Conservation (phyloP, 768 basidiomycete species). For the Peribolospora kevripleyi region DNA sequence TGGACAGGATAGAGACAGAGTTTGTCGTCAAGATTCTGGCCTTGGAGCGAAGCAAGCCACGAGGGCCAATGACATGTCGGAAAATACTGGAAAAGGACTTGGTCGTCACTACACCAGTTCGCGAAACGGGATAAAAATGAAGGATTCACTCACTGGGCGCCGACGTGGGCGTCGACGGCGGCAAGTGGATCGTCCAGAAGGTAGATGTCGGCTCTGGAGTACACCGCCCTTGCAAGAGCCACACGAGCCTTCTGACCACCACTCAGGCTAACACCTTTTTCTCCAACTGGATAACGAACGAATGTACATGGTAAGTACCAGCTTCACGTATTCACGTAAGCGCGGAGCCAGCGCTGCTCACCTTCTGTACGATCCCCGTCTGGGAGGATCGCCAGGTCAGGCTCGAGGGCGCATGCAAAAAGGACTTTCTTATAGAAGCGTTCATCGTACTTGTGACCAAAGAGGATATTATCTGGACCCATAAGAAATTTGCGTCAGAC, state of each 20-base stretch:
- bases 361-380: slow-evolving; percentile 33
- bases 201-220: slow-evolving; percentile 74
- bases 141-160: slow-evolving; percentile 37
- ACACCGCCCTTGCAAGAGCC: slow-evolving; percentile 65
- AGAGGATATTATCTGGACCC: slow-evolving; percentile 71
- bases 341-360: slow-evolving; percentile 4
- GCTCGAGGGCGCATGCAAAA: slow-evolving; percentile 68
- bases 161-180: slow-evolving; percentile 55
- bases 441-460: slow-evolving; percentile 70
- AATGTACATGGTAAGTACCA: slow-evolving; percentile 21
- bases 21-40: slow-evolving; percentile 13
- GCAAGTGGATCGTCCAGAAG: slow-evolving; percentile 74
- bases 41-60: slow-evolving; percentile 22
- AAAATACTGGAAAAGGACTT: slow-evolving; percentile 44
- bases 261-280: slow-evolving; percentile 36
- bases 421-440: slow-evolving; percentile 57
- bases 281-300: slow-evolving; percentile 38
- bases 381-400: slow-evolving; percentile 53
- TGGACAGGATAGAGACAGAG: neutral
- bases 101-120: slow-evolving; percentile 31
- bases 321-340: no score
- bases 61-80: slow-evolving; percentile 35
- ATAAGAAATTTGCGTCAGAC: slow-evolving; percentile 18
- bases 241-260: slow-evolving; percentile 60
- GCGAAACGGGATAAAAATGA: slow-evolving; percentile 25